These are phyloP conservation scores for Pestalotiopsis sp. DNA, from an alignment of 2,329 filamentous ascomycete genomes.

Conservation along the genomic window DNA sequence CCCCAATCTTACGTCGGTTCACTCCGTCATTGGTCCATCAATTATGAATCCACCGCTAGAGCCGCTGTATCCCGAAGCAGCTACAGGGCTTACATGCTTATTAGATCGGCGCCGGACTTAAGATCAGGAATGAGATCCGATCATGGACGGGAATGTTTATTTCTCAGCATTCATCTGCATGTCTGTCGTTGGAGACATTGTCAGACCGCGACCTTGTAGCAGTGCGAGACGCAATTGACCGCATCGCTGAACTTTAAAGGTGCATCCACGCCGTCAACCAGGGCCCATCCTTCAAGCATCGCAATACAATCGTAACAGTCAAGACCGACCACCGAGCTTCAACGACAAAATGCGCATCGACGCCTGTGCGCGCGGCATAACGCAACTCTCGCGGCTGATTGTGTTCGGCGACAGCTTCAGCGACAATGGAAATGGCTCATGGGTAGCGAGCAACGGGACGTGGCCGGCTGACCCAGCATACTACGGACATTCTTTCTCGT, in stretches of 20 bases:
- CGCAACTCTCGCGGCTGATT: background rate
- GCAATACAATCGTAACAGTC: background rate
- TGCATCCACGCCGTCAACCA: too few species aligned
- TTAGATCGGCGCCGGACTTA: too few species aligned
- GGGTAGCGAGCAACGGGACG: background rate
- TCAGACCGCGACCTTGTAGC: too few species aligned
- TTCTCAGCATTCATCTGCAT: too few species aligned
- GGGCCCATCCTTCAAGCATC: background rate
- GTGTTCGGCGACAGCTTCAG: background rate
- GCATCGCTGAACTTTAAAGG: too few species aligned
- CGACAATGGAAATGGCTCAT: conserved; percentile 1
- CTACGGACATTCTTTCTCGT: background rate
- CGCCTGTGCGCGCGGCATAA: background rate
- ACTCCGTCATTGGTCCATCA: background rate
- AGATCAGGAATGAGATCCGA: too few species aligned
- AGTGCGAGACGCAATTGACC: too few species aligned
- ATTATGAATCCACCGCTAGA: too few species aligned
- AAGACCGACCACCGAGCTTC: background rate
- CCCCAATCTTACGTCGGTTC: background rate
- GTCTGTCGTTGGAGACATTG: too few species aligned
- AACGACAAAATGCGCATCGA: background rate
- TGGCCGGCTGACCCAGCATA: background rate
- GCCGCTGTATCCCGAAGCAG: background rate
- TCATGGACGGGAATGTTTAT: too few species aligned
- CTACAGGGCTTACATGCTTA: too few species aligned